phyloP scores from a whole-genome alignment of 805 yeast species.

The Hanseniaspora mollemarum region DNA sequence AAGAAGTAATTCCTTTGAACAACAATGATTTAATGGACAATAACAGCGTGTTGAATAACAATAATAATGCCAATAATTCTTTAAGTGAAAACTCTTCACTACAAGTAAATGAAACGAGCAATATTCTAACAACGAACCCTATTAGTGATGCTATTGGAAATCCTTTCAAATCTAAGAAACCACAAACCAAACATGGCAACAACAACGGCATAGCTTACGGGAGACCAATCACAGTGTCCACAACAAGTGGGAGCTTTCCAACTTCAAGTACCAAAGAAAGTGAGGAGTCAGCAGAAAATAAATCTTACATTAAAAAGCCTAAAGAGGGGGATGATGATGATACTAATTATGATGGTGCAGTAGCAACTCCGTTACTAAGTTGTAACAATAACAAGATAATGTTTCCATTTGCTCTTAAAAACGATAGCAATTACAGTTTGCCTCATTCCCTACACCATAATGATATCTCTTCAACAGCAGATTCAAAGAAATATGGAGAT shows the following conservation, averaged over 20 bases:
- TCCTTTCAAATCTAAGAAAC: slow-evolving; percentile 1
- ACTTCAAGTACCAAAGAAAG: not conserved
- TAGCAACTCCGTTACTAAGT: slow-evolving; percentile 9
- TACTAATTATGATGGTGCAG: not conserved
- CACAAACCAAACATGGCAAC: not conserved
- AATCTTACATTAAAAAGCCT: not conserved
- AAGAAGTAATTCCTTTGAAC: slow-evolving; percentile 5
- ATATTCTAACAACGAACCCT: not conserved
- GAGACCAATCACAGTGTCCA: not conserved
- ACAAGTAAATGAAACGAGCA: not conserved
- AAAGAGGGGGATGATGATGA: not conserved
- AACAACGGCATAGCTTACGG: not conserved
- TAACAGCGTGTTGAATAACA: not conserved
- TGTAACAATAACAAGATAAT: not conserved
- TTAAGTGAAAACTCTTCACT: not conserved
- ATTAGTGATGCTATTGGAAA: slow-evolving; percentile 1
- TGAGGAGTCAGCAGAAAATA: not conserved
- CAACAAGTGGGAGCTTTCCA: not conserved
- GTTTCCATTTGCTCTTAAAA: not conserved
- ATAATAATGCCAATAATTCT: not conserved
- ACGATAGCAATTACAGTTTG: not conserved
- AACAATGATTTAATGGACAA: not conserved
- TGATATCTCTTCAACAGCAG: not conserved
- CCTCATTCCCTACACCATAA: not conserved
- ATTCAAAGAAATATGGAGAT: not conserved